Evolutionary conservation across 1,284 basidiomycete genomes (phyloP).

Genomic region (Cutaneotrichosporon dermatis): DNA sequence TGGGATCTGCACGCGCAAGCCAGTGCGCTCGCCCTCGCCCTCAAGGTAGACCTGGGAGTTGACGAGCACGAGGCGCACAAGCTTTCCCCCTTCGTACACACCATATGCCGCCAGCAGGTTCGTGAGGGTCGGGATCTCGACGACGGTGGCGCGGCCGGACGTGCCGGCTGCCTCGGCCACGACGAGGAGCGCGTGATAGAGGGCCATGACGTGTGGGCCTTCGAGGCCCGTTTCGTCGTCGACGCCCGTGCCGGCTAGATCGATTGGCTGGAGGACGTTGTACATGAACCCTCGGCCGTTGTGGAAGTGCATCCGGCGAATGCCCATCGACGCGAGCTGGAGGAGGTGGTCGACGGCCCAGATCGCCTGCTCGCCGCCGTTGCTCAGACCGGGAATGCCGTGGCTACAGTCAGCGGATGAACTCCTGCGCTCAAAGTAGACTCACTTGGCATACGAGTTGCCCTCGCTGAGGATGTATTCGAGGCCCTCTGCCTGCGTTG

Average conservation of each 20-base stretch:
- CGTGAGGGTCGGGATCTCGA: conserved; percentile 56
- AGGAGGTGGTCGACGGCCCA: conserved; percentile 66
- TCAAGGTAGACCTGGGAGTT: conserved; percentile 42
- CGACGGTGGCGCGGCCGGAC: conserved; percentile 49
- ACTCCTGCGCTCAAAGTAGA: not conserved
- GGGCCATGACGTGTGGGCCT: conserved; percentile 55
- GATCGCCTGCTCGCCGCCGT: conserved; percentile 64
- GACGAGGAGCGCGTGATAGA: conserved; percentile 60
- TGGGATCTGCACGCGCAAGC: not conserved
- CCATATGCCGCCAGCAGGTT: conserved; percentile 60
- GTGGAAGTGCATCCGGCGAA: conserved; percentile 50
- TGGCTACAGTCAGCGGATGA: conserved; percentile 35
- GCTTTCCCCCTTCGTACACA: conserved; percentile 54
- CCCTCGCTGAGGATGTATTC: conserved; percentile 55
- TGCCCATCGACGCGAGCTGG: conserved; percentile 50
- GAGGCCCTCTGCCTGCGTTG: conserved; percentile 53
- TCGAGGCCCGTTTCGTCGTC: conserved; percentile 51
- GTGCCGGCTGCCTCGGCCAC: conserved; percentile 52
- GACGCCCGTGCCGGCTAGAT: conserved; percentile 50
- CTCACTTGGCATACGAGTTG: conserved; percentile 5
- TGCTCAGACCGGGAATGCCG: conserved; percentile 64
- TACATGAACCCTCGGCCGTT: conserved; percentile 53
- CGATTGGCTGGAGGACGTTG: conserved; percentile 33
- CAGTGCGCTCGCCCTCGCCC: not conserved
- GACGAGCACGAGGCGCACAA: conserved; percentile 58